phyloP scores from a whole-genome alignment of 2,329 filamentous ascomycete species.

The Penicillium sp. region DNA sequence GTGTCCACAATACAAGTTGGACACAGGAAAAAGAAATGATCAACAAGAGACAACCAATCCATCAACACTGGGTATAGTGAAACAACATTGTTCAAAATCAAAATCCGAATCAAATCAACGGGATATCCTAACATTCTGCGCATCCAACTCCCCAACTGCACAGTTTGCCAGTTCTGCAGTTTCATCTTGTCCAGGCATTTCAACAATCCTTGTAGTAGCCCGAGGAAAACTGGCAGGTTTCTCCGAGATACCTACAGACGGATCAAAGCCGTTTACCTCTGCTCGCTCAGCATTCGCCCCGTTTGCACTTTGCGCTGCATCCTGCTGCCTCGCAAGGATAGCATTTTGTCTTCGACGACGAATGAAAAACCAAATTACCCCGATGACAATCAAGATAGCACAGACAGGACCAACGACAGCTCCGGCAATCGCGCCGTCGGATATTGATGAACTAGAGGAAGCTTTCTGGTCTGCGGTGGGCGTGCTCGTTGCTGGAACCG shows the following conservation, averaged over 20 bases:
- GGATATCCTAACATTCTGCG: too few species aligned
- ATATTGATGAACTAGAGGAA: slow-evolving; percentile 2
- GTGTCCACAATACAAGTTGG: too few species aligned
- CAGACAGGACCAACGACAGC: slow-evolving; percentile 11
- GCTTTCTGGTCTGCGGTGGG: neutral
- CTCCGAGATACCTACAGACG: slow-evolving; percentile 5
- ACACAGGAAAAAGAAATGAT: too few species aligned
- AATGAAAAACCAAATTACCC: slow-evolving; percentile 2
- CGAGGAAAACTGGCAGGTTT: slow-evolving; percentile 1
- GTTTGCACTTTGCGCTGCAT: neutral
- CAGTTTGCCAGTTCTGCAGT: slow-evolving; percentile 7
- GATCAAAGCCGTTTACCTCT: slow-evolving; percentile 1
- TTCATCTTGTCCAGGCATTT: slow-evolving; percentile 4
- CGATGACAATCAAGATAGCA: slow-evolving; percentile 2
- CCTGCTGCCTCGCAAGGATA: neutral
- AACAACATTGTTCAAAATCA: too few species aligned
- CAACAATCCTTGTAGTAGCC: slow-evolving; percentile 6
- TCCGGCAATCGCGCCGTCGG: slow-evolving; percentile 12
- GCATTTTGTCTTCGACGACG: slow-evolving; percentile 1
- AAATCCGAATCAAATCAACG: too few species aligned
- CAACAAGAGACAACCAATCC: too few species aligned
- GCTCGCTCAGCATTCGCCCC: neutral
- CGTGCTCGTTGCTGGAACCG: slow-evolving; percentile 1
- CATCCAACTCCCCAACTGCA: slow-evolving; percentile 11
- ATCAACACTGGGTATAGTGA: too few species aligned